phyloP scores from a whole-genome alignment of 2,329 filamentous ascomycete species.

The Colletotrichum godetiae region DNA sequence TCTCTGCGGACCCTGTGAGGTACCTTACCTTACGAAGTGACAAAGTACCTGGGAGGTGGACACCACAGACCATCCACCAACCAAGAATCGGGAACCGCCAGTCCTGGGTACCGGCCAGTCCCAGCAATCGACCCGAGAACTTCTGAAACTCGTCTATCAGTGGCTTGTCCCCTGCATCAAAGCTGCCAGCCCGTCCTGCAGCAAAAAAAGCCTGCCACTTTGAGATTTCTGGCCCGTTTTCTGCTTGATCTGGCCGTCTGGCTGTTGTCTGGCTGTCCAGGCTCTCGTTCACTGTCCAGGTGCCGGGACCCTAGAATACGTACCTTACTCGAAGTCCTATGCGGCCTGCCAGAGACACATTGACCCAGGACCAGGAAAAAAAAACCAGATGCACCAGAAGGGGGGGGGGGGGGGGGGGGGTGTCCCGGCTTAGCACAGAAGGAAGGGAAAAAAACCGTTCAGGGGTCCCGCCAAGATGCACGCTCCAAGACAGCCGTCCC shows the following conservation, averaged over 20 bases:
- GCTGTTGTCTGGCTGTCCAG: too few relatives aligned
- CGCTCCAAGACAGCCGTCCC: constrained; percentile 23
- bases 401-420: too few relatives aligned
- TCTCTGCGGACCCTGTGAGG: background rate
- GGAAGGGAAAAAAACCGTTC: constrained; percentile 10
- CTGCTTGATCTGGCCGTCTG: background rate
- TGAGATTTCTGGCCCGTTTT: constrained; percentile 20
- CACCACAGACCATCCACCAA: constrained; percentile 22
- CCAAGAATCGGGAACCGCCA: constrained; percentile 27
- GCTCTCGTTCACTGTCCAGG: background rate
- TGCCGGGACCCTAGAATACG: background rate
- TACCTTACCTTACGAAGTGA: too few relatives aligned
- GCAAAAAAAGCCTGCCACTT: constrained; percentile 14
- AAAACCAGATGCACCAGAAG: background rate
- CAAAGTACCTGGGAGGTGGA: background rate
- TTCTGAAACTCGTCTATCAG: constrained; percentile 33
- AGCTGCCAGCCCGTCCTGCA: constrained; percentile 25
- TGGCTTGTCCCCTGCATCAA: constrained; percentile 36
- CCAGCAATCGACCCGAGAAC: constrained; percentile 25
- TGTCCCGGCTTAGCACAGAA: background rate
- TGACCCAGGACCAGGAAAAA: background rate
- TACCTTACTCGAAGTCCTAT: background rate
- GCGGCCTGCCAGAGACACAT: too few relatives aligned
- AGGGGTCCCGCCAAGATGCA: constrained; percentile 27
- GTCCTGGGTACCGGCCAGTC: constrained; percentile 24